Conservation (phyloP, 2,329 filamentous ascomycete genomes). For the Sclerotinia glacialis region DNA sequence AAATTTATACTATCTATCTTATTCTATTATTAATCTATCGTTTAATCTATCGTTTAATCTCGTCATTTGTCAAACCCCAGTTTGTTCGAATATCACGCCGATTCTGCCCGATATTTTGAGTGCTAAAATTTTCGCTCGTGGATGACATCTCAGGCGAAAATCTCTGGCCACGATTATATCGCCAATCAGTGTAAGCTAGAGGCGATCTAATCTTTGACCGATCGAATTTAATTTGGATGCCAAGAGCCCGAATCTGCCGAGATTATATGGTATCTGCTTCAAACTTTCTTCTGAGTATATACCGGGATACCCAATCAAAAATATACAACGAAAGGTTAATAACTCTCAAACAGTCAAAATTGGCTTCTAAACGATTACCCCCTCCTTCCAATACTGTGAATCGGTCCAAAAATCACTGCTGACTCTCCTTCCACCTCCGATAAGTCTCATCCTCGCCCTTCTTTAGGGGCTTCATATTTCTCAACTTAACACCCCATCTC, state of each 20-base stretch:
- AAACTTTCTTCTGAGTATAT: background rate
- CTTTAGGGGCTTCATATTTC: slow-evolving; percentile 17
- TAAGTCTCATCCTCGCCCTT: slow-evolving; percentile 6
- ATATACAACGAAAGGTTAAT: background rate
- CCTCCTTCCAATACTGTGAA: background rate
- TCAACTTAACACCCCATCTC: slow-evolving; percentile 32
- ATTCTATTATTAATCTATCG: background rate
- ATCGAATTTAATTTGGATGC: too few species aligned
- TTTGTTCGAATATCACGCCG: too few species aligned
- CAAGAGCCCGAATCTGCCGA: too few species aligned
- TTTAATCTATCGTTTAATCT: background rate
- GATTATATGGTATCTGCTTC: background rate
- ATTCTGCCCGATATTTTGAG: too few species aligned
- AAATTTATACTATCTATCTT: background rate
- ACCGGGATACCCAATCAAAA: background rate
- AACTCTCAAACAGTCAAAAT: background rate
- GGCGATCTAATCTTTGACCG: too few species aligned
- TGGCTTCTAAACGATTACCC: background rate
- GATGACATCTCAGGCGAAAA: too few species aligned
- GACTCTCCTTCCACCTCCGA: slow-evolving; percentile 4
- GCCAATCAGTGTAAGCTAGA: too few species aligned
- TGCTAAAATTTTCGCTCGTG: too few species aligned
- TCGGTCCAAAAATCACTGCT: background rate
- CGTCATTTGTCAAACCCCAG: too few species aligned
- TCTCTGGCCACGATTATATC: too few species aligned